Evolutionary conservation across 805 yeast species (phyloP).

Genomic region (Myxozyma neotropica): DNA sequence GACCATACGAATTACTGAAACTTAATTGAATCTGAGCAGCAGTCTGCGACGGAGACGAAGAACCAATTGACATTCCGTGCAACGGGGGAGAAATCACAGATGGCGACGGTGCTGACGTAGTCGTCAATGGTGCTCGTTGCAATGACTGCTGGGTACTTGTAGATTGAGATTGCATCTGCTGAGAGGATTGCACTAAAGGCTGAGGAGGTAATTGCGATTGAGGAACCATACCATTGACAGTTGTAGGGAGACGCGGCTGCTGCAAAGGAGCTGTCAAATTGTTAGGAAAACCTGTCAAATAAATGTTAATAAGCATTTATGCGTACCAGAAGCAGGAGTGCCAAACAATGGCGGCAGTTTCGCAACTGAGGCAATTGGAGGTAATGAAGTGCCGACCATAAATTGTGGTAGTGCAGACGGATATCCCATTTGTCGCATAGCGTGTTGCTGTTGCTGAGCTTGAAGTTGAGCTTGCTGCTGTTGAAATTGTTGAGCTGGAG

Average conservation of each 20-base stretch:
- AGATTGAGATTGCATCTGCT: constrained; percentile 8
- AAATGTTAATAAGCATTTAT: neutral
- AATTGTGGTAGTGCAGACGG: neutral
- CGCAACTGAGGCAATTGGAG: constrained; percentile 3
- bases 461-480: constrained; percentile 20
- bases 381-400: constrained; percentile 1
- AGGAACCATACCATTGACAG: neutral
- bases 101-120: constrained; percentile 5
- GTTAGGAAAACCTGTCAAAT: neutral
- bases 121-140: constrained; percentile 1
- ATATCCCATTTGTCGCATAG: constrained; percentile 18
- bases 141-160: neutral
- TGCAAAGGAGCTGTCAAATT: neutral
- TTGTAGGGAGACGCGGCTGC: constrained; percentile 5
- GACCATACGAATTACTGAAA: constrained; percentile 2
- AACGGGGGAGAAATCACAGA: neutral
- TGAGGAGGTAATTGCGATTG: constrained; percentile 6
- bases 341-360: constrained; percentile 1
- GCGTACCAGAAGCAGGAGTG: constrained; percentile 2
- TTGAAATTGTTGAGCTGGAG: constrained; percentile 6
- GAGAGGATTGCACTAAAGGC: neutral
- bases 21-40: neutral
- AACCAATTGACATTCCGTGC: neutral
- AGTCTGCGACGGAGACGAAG: constrained; percentile 4
- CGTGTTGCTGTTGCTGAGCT: constrained; percentile 14